A percentile compares a stretch with the other conserved stretches of the same genome.
Conservation (phyloP, 176 grass and related monocot genomes). For the Ampelocalamus luodianensis region DNA sequence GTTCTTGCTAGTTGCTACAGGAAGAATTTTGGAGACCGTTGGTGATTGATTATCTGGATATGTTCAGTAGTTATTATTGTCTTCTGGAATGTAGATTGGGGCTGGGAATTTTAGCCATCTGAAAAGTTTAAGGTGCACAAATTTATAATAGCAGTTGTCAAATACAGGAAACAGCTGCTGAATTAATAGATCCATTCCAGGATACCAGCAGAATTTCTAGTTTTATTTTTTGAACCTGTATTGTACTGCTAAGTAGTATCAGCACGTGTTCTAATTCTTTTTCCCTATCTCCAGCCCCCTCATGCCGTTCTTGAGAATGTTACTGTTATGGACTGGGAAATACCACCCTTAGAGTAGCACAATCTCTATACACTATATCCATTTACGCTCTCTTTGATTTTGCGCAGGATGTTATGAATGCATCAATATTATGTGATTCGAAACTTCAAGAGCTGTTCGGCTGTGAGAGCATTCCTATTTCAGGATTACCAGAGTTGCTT, state of each 20-base stretch:
- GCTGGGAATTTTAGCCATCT: not conserved
- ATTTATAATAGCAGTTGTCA: not conserved
- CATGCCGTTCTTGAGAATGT: not conserved
- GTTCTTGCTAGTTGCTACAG: not conserved
- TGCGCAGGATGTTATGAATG: constrained; percentile 63
- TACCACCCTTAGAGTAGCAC: not conserved
- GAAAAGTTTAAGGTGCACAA: not conserved
- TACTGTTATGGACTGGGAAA: not conserved
- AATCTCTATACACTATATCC: not conserved
- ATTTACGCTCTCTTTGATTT: constrained; percentile 36
- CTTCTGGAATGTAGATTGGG: constrained; percentile 10
- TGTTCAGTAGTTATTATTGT: constrained; percentile 4
- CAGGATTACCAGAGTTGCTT: constrained; percentile 74
- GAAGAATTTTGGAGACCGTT: not conserved
- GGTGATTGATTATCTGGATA: not conserved
- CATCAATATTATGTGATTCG: constrained; percentile 81
- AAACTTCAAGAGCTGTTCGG: constrained; percentile 89
- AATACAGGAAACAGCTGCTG: not conserved
- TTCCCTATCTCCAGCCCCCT: not conserved
- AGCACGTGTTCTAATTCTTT: not conserved
- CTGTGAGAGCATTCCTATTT: constrained; percentile 68
- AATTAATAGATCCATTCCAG: not conserved
- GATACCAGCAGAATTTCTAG: not conserved
- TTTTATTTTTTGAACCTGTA: not conserved
- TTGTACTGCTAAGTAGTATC: not conserved